phyloP scores from a whole-genome alignment of 2,329 filamentous ascomycete species.

The Colletotrichum lini region DNA sequence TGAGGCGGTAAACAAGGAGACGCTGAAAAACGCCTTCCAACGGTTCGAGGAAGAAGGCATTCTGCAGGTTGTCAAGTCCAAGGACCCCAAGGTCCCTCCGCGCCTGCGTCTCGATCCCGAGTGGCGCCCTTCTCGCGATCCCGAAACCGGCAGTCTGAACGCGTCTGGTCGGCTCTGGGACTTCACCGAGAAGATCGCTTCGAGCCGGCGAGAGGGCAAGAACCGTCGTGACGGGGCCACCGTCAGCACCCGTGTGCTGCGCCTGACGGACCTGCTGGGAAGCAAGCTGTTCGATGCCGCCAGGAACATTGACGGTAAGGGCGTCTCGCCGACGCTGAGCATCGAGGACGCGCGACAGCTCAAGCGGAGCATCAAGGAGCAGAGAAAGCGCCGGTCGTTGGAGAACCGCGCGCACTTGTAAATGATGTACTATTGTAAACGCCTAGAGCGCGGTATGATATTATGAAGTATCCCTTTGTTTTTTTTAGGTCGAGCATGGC shows the following conservation, averaged over 20 bases:
- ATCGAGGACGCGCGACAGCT: conserved; percentile 65
- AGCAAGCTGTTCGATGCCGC: conserved; percentile 76
- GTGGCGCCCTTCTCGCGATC: conserved; percentile 81
- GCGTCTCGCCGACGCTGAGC: conserved; percentile 60
- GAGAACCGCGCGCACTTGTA: conserved; percentile 67
- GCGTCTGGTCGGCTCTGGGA: conserved; percentile 88
- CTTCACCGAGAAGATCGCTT: conserved; percentile 90
- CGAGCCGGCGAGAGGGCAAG: conserved; percentile 90
- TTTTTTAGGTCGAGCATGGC: conserved; percentile 10
- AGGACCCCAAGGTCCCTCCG: conserved; percentile 72
- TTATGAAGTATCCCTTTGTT: conserved; percentile 14
- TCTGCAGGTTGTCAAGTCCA: conserved; percentile 79
- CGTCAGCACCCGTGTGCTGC: conserved; percentile 85
- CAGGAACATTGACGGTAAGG: conserved; percentile 56
- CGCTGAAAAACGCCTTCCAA: conserved; percentile 91
- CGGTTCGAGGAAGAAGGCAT: conserved; percentile 94
- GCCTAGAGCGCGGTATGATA: conserved; percentile 36
- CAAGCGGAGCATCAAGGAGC: conserved; percentile 60
- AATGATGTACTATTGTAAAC: conserved; percentile 41
- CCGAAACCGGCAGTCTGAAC: conserved; percentile 70
- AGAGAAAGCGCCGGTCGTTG: conserved; percentile 63
- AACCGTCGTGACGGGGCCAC: conserved; percentile 94
- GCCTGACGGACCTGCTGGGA: conserved; percentile 82
- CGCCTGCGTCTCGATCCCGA: conserved; percentile 79
- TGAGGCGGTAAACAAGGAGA: conserved; percentile 98